Base-by-base conservation (phyloP, 1,284 basidiomycete species). In the Clitocybe nebularis region DNA sequence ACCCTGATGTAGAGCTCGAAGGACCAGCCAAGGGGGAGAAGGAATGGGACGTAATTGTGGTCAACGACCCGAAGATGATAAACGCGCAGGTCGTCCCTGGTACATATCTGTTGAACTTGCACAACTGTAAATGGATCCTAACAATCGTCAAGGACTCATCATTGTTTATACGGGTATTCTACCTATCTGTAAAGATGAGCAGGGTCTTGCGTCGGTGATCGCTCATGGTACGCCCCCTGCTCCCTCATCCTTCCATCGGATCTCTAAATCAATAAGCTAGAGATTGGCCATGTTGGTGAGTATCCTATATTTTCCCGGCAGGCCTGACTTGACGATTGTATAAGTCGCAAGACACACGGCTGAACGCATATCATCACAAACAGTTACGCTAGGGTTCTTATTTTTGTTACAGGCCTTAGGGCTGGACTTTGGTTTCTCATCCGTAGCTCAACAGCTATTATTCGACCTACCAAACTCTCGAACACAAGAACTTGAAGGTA, bases 131-230 rank as follows among this genome's bases (percentile, higher is more conserved):
- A n/a, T n/a, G n/a, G n/a, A n/a, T n/a, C n/a, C n/a, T n/a, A n/a
- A n/a, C n/a, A n/a, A n/a, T n/a, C n/a, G n/a, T n/a, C n/a, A 40
- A 64, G 64, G 67, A 0, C 43, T 67, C 1, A 86, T 96, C 49
- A 79, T 94, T 39, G 89, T 97, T 2, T 96, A 91, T 54, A 92
- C 89, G 0, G 93, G 93, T 0, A 91, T 97, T 38, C 62, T 97
- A 5, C 91, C 89, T 0, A 68, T 94, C 4, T 84, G 82, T 36
- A 69, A 69, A 47, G 83, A 92, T 48, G 87, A 93, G 50, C 76
- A 87, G 48, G 93, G 92, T 0, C 66, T 98, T 0, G 91, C 94
- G 1, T 86, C 87, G 5, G 84, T 97, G 1, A 66, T 97, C 1
- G 81, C 89, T 1, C 93, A 97, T 62, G 91, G 91, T 84, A 48